Conservation (phyloP, 345 rosid species). For the Citrus mangshanensis region DNA sequence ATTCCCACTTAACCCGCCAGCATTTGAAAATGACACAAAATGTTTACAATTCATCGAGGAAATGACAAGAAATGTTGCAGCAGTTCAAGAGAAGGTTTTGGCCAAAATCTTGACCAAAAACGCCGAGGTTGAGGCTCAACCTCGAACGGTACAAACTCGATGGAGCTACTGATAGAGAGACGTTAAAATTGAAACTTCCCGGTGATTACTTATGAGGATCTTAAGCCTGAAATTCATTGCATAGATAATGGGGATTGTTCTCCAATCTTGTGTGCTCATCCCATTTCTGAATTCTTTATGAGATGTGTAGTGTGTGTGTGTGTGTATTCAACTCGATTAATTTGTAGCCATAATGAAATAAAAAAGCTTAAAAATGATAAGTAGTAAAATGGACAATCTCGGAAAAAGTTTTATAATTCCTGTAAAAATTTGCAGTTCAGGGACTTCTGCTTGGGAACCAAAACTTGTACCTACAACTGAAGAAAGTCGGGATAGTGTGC, state of each 20-base stretch:
- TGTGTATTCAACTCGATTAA: constrained; percentile 13
- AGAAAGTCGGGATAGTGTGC: constrained; percentile 85
- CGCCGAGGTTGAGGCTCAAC: constrained; percentile 53
- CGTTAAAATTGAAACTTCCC: constrained; percentile 74
- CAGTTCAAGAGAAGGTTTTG: constrained; percentile 55
- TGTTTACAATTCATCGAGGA: constrained; percentile 77
- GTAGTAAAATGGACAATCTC: too few species aligned
- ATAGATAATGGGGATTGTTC: constrained; percentile 89
- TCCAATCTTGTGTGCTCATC: constrained; percentile 68
- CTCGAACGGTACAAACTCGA: constrained; percentile 47
- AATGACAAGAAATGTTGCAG: constrained; percentile 56
- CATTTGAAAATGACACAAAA: background rate
- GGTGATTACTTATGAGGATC: constrained; percentile 73
- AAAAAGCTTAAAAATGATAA: too few species aligned
- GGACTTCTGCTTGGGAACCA: constrained; percentile 93
- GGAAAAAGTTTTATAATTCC: too few species aligned
- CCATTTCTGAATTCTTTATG: constrained; percentile 88
- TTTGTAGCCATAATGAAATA: too few species aligned
- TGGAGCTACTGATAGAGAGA: constrained; percentile 60
- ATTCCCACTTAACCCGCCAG: constrained; percentile 67
- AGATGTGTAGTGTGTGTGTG: constrained; percentile 41
- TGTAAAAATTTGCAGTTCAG: constrained; percentile 49
- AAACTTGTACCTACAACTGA: constrained; percentile 81
- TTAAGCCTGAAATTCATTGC: constrained; percentile 83
- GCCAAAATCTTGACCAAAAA: constrained; percentile 67